phyloP scores from a whole-genome alignment of 192 early-diverging fungal genomes.

The Glomus cerebriforme region DNA sequence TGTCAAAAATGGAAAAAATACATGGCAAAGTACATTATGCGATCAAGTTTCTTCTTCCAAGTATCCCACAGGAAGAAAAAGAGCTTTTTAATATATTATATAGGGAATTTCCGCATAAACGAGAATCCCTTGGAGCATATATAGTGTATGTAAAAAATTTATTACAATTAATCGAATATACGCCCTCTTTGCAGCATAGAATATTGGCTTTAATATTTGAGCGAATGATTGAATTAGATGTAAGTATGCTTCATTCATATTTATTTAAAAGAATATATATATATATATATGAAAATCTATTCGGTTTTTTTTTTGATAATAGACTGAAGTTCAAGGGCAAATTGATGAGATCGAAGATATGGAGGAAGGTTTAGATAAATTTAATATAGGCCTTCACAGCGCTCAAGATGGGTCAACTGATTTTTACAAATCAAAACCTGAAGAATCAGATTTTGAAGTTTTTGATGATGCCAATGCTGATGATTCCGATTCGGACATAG shows the following conservation, averaged over 20 bases:
- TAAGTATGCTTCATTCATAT: conserved; percentile 40
- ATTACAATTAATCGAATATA: conserved; percentile 76
- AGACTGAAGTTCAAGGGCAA: conserved; percentile 90
- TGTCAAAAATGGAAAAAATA: background rate
- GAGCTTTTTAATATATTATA: conserved; percentile 58
- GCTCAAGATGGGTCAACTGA: background rate
- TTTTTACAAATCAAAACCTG: background rate
- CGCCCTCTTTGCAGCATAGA: conserved; percentile 66
- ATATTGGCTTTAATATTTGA: conserved; percentile 79
- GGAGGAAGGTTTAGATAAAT: conserved; percentile 41
- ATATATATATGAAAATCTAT: background rate
- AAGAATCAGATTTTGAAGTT: conserved; percentile 18
- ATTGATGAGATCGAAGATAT: conserved; percentile 81
- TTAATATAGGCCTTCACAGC: background rate
- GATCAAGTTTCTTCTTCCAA: background rate
- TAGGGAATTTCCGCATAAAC: conserved; percentile 76
- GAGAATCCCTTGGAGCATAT: conserved; percentile 57
- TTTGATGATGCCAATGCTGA: conserved; percentile 52
- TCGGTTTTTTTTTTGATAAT: conserved; percentile 6
- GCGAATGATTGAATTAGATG: conserved; percentile 87
- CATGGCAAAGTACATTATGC: conserved; percentile 14
- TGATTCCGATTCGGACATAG: conserved; percentile 38
- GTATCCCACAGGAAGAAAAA: background rate
- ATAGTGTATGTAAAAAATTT: conserved; percentile 75
- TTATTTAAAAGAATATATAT: background rate